Evolutionary conservation across 768 basidiomycete genomes (phyloP), one percentile per base, ranked within the genome.

Genomic region (Mycena venus): DNA sequence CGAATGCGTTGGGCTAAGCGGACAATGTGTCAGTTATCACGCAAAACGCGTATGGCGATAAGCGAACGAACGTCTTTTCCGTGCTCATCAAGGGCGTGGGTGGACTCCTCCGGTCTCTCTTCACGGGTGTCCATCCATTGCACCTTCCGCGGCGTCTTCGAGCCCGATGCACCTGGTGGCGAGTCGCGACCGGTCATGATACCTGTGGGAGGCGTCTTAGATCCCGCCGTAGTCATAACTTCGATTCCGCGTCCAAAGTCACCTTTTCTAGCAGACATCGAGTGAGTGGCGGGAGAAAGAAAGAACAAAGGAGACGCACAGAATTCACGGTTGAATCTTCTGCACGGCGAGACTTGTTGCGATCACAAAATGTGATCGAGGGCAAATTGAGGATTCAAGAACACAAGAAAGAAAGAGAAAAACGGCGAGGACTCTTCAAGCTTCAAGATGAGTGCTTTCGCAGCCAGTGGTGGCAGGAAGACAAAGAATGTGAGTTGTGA

Each of bases 31-130:
- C 8, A 42, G 40, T 21, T 17, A 29, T 9, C n/a, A n/a, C 34
- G 17, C 3, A 44, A 49, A 51, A 67, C 58, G 40, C 9, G 31
- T 47, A 12, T 3, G 5, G n/a, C 12, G 34, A 42, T 17, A 21
- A 56, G 42, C 47, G 38, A 27, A 32, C 91, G 40, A 77, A 92
- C 92, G 76, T 92, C 86, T 34, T 87, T 75, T 0, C 86, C 91
- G 55, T 86, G 82, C 80, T 91, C 89, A 77, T 92, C 91, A 32
- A 92, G 82, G 29, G 83, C 86, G 64, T 88, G 86, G n/a, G 80
- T 74, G 23, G 77, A 76, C 1, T 77, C 55, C 29, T 64, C 68
- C 2, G 65, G 72, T 5, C 49, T 31, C 32, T 72, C 66, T 61
- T 77, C 74, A 40, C 76, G 73, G 10, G 80, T 78, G 61, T 83